These are phyloP conservation scores for Pichia nakasei DNA, from an alignment of 805 yeast genomes.

Conservation along the genomic window DNA sequence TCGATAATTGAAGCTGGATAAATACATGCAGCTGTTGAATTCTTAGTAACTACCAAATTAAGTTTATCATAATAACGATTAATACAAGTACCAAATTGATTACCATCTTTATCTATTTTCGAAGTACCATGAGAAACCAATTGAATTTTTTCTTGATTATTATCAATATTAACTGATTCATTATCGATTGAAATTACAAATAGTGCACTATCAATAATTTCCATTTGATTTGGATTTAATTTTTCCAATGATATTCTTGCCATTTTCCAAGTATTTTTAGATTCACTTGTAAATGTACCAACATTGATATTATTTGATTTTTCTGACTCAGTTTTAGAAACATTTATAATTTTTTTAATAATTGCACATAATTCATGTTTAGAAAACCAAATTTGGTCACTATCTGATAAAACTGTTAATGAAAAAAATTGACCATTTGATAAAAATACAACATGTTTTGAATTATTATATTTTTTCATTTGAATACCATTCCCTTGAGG, in stretches of 20 bases:
- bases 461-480: conserved; percentile 29
- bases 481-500: conserved; percentile 37
- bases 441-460: conserved; percentile 42
- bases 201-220: conserved; percentile 38
- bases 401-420: conserved; percentile 39
- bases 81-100: conserved; percentile 50
- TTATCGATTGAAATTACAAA: conserved; percentile 45
- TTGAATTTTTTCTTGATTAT: conserved; percentile 41
- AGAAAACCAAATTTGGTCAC: conserved; percentile 39
- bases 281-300: conserved; percentile 49
- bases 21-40: conserved; percentile 50
- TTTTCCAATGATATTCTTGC: conserved; percentile 35
- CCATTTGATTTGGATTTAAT: conserved; percentile 30
- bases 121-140: conserved; percentile 47
- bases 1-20: conserved; percentile 55
- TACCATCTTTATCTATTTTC: conserved; percentile 33
- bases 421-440: conserved; percentile 43
- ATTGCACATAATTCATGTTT: conserved; percentile 42
- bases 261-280: conserved; percentile 38
- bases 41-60: conserved; percentile 43
- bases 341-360: conserved; percentile 34
- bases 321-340: conserved; percentile 30
- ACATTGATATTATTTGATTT: conserved; percentile 33
- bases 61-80: conserved; percentile 54
- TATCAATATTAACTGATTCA: conserved; percentile 37